Evolutionary conservation across 2,329 filamentous ascomycete species (phyloP).

Genomic region (Xylaria polymorpha): DNA sequence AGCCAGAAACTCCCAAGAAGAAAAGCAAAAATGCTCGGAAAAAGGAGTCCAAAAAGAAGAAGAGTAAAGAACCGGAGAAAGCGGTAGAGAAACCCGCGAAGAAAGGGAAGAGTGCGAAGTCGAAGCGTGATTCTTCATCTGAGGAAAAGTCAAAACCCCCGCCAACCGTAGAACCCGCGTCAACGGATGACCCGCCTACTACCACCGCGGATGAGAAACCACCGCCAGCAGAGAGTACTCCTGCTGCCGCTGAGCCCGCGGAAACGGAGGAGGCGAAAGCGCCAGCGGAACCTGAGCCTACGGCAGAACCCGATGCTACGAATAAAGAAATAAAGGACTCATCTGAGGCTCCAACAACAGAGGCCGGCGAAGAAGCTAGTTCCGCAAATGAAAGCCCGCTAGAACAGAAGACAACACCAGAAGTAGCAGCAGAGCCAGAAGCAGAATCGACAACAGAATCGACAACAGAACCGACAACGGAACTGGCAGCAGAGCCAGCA

Average conservation of each 20-base stretch:
- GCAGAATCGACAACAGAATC: not conserved
- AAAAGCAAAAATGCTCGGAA: slow-evolving; percentile 24
- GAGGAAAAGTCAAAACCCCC: slow-evolving; percentile 21
- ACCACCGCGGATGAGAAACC: slow-evolving; percentile 24
- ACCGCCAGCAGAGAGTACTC: slow-evolving; percentile 15
- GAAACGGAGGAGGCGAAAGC: slow-evolving; percentile 33
- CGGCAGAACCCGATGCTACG: slow-evolving; percentile 21
- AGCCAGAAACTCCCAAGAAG: slow-evolving; percentile 25
- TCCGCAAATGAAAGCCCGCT: slow-evolving; percentile 1
- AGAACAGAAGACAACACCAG: slow-evolving; percentile 12
- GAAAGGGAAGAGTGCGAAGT: slow-evolving; percentile 28
- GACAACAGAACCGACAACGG: not conserved
- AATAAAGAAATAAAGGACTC: slow-evolving; percentile 33
- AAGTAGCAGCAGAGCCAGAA: not conserved
- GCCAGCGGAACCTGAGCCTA: slow-evolving; percentile 28
- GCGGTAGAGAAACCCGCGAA: slow-evolving; percentile 34
- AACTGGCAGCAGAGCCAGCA: not conserved
- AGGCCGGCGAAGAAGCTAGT: slow-evolving; percentile 14
- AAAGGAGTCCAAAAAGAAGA: slow-evolving; percentile 33
- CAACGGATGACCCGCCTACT: slow-evolving; percentile 28
- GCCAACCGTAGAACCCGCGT: slow-evolving; percentile 7
- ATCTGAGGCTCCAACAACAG: slow-evolving; percentile 21
- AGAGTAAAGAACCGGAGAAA: slow-evolving; percentile 28
- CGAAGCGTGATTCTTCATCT: slow-evolving; percentile 20
- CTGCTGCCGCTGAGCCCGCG: slow-evolving; percentile 4